These are phyloP conservation scores for Breynia disticha DNA, from an alignment of 441 rosid genomes.

Conservation along the genomic window DNA sequence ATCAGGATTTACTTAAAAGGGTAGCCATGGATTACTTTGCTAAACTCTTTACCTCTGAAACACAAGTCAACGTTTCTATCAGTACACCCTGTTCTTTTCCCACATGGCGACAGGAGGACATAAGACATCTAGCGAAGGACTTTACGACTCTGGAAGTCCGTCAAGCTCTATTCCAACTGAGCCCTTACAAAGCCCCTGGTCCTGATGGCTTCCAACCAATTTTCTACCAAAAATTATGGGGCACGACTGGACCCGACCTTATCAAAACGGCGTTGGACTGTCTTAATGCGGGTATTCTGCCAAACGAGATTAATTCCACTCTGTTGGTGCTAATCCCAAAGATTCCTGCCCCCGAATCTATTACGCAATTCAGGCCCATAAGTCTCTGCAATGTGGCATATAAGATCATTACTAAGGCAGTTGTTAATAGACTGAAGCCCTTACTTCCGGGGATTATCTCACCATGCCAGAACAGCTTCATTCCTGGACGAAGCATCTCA, in stretches of 20 bases:
- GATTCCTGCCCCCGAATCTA: background rate
- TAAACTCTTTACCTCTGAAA: too few relatives aligned
- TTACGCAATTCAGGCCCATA: background rate
- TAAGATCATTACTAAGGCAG: background rate
- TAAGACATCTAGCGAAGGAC: too few relatives aligned
- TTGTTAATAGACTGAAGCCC: background rate
- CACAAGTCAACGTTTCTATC: too few relatives aligned
- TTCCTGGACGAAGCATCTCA: background rate
- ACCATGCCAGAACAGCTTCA: background rate
- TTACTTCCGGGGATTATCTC: background rate
- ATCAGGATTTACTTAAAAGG: too few relatives aligned
- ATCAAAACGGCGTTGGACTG: background rate
- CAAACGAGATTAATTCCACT: background rate
- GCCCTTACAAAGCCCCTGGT: background rate
- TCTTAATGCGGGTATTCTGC: background rate
- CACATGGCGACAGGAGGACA: too few relatives aligned
- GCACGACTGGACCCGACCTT: background rate
- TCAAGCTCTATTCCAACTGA: background rate
- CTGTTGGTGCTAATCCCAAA: too few relatives aligned
- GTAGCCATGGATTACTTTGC: too few relatives aligned
- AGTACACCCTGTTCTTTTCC: too few relatives aligned
- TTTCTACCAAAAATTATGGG: background rate
- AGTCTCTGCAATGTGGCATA: background rate
- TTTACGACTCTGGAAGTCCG: background rate
- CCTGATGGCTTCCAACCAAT: background rate